These are phyloP conservation scores for Vanrija sp. DNA, from an alignment of 1,284 basidiomycete genomes.

Conservation along the genomic window DNA sequence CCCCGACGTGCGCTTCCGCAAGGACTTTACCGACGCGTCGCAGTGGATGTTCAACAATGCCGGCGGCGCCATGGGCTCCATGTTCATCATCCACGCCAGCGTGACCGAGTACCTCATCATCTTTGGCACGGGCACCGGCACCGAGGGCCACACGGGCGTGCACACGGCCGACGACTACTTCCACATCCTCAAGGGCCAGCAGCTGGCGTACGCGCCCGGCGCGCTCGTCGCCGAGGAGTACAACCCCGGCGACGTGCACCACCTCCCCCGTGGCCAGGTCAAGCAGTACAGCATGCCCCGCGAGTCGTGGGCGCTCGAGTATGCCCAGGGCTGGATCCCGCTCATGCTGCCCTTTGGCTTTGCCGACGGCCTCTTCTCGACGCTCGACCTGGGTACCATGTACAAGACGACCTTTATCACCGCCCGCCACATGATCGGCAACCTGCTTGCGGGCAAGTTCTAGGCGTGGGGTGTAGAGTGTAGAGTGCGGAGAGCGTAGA, in stretches of 20 bases:
- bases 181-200: constrained; percentile 86
- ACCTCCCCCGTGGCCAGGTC: constrained; percentile 71
- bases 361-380: constrained; percentile 79
- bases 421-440: constrained; percentile 73
- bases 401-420: constrained; percentile 76
- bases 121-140: constrained; percentile 92
- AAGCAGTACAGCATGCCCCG: constrained; percentile 99
- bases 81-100: constrained; percentile 94
- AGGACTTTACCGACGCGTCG: constrained; percentile 53
- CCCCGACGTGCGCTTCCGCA: constrained; percentile 58
- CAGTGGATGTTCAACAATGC: constrained; percentile 99
- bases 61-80: constrained; percentile 92
- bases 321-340: constrained; percentile 89
- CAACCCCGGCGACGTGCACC: constrained; percentile 74
- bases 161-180: constrained; percentile 95
- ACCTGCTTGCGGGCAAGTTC: constrained; percentile 81
- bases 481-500: not conserved
- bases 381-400: constrained; percentile 79
- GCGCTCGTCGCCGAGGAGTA: constrained; percentile 76
- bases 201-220: constrained; percentile 84
- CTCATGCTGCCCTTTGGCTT: constrained; percentile 90
- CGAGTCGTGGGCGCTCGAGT: constrained; percentile 91
- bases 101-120: constrained; percentile 80
- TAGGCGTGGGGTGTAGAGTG: constrained; percentile 44
- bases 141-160: constrained; percentile 89